Evolutionary conservation across 2,329 filamentous ascomycete genomes (phyloP).

Genomic region (Xylariaceae sp.): DNA sequence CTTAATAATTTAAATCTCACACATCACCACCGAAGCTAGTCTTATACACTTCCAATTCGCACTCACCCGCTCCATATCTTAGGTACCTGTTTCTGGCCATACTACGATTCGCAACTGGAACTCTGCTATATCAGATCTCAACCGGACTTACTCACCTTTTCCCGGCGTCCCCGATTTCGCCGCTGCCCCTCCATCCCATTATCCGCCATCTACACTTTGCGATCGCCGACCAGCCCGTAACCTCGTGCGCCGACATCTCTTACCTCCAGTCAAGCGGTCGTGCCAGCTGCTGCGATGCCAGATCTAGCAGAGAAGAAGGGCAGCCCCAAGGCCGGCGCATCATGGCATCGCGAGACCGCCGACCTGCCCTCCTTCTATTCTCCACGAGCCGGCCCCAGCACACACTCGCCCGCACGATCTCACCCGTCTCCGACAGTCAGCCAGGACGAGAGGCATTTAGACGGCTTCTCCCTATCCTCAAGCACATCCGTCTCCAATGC

Average conservation of each 20-base stretch:
- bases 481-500: neutral
- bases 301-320: conserved; percentile 4
- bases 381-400: conserved; percentile 30
- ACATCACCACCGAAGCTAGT: too few relatives aligned
- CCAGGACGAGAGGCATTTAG: conserved; percentile 20
- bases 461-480: conserved; percentile 38
- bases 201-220: too few relatives aligned
- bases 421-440: conserved; percentile 7
- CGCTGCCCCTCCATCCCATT: too few relatives aligned
- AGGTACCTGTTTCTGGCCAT: too few relatives aligned
- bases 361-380: conserved; percentile 49
- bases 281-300: conserved; percentile 8
- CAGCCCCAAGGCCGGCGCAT: neutral
- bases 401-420: neutral
- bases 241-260: neutral
- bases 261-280: neutral
- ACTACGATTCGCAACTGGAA: too few relatives aligned
- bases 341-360: conserved; percentile 28
- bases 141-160: too few relatives aligned
- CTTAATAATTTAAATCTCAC: too few relatives aligned
- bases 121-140: too few relatives aligned
- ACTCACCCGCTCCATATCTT: too few relatives aligned
- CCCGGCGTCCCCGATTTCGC: too few relatives aligned
- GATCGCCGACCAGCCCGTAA: too few relatives aligned
- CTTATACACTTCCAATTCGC: too few relatives aligned